These are phyloP conservation scores for Xylaria digitata DNA, from an alignment of 2,329 filamentous ascomycete genomes.

Conservation along the genomic window DNA sequence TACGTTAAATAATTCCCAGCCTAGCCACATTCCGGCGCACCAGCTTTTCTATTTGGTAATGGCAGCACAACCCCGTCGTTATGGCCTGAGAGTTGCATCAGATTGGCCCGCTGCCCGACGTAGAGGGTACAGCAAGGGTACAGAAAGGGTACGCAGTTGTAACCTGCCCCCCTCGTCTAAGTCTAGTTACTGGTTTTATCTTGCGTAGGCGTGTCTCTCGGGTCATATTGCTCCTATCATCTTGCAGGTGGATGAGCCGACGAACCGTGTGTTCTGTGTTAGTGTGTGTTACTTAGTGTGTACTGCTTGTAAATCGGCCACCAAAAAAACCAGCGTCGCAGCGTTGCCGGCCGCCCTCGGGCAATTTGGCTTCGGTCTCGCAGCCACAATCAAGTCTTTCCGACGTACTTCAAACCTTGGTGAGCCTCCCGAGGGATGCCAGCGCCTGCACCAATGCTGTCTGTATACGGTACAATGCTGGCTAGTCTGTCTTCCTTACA, in stretches of 20 bases:
- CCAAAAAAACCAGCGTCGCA: slow-evolving; percentile 1
- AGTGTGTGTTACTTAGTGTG: not conserved
- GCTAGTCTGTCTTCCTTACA: slow-evolving; percentile 24
- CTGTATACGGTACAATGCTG: slow-evolving; percentile 22
- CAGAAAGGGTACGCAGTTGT: slow-evolving; percentile 21
- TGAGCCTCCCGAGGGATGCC: slow-evolving; percentile 38
- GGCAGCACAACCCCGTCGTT: slow-evolving; percentile 42
- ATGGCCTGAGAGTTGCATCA: slow-evolving; percentile 37
- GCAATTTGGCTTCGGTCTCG: slow-evolving; percentile 40
- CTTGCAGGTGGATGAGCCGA: slow-evolving; percentile 20
- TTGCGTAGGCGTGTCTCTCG: not conserved
- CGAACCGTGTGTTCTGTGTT: slow-evolving; percentile 8
- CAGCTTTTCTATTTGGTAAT: slow-evolving; percentile 63
- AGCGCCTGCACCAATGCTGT: slow-evolving; percentile 5
- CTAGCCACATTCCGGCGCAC: slow-evolving; percentile 48
- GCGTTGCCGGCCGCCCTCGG: slow-evolving; percentile 22
- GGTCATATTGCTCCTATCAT: slow-evolving; percentile 28
- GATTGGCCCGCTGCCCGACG: slow-evolving; percentile 39
- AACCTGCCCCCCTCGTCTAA: slow-evolving; percentile 19
- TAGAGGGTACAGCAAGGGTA: slow-evolving; percentile 19
- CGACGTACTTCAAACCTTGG: slow-evolving; percentile 41
- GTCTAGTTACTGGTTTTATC: not conserved
- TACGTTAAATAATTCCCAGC: slow-evolving; percentile 60
- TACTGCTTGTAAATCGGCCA: not conserved
- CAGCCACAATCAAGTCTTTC: slow-evolving; percentile 35